Evolutionary conservation across 768 basidiomycete species (phyloP).

Genomic region (Lactifluus piperatus): DNA sequence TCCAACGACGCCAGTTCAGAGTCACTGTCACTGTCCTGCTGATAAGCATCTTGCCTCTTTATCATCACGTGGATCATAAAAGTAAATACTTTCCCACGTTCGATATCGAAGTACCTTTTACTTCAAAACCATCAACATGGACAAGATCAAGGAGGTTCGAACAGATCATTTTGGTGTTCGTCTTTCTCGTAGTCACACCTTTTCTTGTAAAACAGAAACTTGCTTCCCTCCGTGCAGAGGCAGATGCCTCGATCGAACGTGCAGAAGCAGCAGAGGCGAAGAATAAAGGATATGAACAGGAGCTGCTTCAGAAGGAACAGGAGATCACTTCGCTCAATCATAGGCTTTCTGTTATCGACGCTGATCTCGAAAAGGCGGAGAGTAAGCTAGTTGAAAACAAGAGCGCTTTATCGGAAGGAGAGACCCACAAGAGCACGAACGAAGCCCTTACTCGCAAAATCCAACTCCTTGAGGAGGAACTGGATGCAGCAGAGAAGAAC

Average conservation of each 20-base stretch:
- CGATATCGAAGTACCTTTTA: background rate
- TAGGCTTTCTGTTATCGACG: slow-evolving; percentile 55
- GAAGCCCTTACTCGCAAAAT: slow-evolving; percentile 79
- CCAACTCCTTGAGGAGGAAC: slow-evolving; percentile 87
- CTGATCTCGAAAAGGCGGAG: slow-evolving; percentile 66
- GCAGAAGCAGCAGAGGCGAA: slow-evolving; percentile 84
- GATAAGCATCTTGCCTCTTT: background rate
- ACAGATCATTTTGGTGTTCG: background rate
- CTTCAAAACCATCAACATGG: slow-evolving; percentile 30
- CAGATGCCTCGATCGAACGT: slow-evolving; percentile 68
- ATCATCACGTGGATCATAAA: slow-evolving; percentile 8
- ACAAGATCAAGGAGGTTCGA: slow-evolving; percentile 40
- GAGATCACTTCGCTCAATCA: slow-evolving; percentile 73
- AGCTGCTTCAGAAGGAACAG: slow-evolving; percentile 75
- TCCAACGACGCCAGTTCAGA: no score
- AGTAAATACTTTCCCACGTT: slow-evolving; percentile 14
- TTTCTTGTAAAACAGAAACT: slow-evolving; percentile 47
- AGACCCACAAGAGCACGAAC: slow-evolving; percentile 57
- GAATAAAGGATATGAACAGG: slow-evolving; percentile 70
- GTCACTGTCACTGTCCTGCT: no score
- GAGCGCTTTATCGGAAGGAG: slow-evolving; percentile 53
- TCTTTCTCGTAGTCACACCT: background rate
- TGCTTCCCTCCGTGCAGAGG: slow-evolving; percentile 69
- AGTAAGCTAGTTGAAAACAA: slow-evolving; percentile 56
- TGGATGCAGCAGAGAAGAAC: slow-evolving; percentile 93